Evolutionary conservation across 768 basidiomycete species (phyloP), one percentile per base, ranked within the genome.

Genomic region (Boletus subcaerulescens): DNA sequence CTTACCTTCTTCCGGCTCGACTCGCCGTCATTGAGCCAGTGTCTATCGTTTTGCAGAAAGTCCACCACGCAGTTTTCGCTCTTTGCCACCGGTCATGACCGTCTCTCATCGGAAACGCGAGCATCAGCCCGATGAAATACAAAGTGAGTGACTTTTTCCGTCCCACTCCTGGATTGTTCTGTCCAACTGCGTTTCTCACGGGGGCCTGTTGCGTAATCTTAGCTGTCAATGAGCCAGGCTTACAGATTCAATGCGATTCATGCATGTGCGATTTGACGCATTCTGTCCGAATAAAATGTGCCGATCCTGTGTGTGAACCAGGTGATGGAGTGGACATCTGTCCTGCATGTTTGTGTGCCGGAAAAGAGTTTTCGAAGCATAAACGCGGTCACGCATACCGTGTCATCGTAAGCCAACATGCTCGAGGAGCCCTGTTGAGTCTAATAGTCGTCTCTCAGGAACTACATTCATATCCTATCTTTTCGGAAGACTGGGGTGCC

Each of bases 211-310:
- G 68, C 65, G 64, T 72, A 66, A 69, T 60, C 64, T 52, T n/a
- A 89, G 86, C 84, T 60, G 82, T 90, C 50, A 89, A 83, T 64
- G 91, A 93, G 60, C 90, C 91, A 15, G 91, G 89, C 55, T 76
- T 88, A 35, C 86, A 91, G 65, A 89, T 90, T 60, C 80, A 86
- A 60, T 95, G 93, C 75, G 93, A 94, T 69, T 73, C 83, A 14
- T 96, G 95, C 72, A 76, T 75, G 58, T 82, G 85, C 73, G 93
- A 98, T 73, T 80, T 98, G 61, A 98, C 97, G 4, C 93, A 98
- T 68, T 91, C 91, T n/a, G 85, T 97, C 58, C 89, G 95, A 58
- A 93, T 99, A 68, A 94, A 95, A 73, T 99, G 96, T 68, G 95
- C 96, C 32, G 89, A 91, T 71, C 80, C 83, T 6, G 76, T 73